Conservation (phyloP, 2,329 filamentous ascomycete genomes). For the Colletotrichum abscissum region DNA sequence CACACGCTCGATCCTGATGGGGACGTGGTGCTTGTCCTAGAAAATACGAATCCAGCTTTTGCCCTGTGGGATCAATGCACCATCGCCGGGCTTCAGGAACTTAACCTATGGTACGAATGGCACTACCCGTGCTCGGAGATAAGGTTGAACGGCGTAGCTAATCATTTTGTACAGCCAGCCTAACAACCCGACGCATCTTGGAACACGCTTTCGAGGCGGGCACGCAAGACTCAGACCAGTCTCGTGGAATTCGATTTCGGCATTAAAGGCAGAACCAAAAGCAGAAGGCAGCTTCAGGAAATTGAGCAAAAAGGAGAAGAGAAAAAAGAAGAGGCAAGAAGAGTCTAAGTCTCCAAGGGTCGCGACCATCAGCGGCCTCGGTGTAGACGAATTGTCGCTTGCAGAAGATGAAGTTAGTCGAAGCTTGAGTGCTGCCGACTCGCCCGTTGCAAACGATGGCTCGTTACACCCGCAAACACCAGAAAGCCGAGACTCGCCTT, state of each 20-base stretch:
- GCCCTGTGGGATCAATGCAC: not conserved
- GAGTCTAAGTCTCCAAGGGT: not conserved
- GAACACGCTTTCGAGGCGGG: not conserved
- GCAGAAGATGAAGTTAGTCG: not conserved
- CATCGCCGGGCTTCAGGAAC: not conserved
- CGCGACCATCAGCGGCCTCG: not conserved
- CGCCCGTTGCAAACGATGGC: not conserved
- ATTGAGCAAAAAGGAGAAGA: not conserved
- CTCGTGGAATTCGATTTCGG: not conserved
- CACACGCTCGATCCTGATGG: conserved; percentile 5
- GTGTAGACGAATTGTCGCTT: not conserved
- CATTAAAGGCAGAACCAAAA: not conserved
- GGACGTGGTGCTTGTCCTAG: not conserved
- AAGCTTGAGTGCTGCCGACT: not conserved
- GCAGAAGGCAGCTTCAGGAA: not conserved
- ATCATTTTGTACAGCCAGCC: not conserved
- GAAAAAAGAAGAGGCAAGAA: not conserved
- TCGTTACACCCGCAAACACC: not conserved
- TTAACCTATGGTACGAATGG: not conserved
- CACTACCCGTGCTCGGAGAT: not conserved
- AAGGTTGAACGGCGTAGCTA: not conserved
- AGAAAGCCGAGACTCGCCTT: not conserved
- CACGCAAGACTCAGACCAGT: not conserved
- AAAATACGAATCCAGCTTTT: not conserved
- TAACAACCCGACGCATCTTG: not conserved